Base-by-base conservation (phyloP, 768 basidiomycete species). In the Cystofilobasidium capitatum region DNA sequence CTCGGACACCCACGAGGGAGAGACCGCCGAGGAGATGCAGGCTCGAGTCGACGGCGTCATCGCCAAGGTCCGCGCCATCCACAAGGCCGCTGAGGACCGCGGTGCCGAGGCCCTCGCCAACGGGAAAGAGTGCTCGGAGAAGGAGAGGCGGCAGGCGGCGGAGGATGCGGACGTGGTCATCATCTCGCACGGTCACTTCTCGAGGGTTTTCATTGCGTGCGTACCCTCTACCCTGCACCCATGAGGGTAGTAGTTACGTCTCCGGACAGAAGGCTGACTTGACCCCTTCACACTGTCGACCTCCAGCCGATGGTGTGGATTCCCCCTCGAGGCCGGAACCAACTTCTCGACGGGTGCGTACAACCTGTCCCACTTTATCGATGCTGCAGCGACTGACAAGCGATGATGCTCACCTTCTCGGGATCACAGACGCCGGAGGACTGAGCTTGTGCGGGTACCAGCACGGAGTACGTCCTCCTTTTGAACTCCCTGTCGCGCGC, bases 251-350 rank as follows among this genome's bases (percentile, higher is more conserved):
- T 29, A 49, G 16, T 35, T 10, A 20, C 8, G 37, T 7, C 1
- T 37, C 9, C 24, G 22, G 57, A 35, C 20, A 13, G 14, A 33
- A 10, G 33, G 2, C 31, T 35, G 12, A 1, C 33, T 14, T 35
- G 14, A 13, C 31, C 31, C 22, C 37, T 37, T 58, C 1, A 13
- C 14, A 2, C 7, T 26, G 22, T 13, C 37, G 37, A 31, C 24
- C 45, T 61, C 24, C 35, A 68, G 61, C 35, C 66, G 66, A 37
- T 68, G 66, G 66, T 68, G 66, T 37, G 66, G 66, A 10, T 68
- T 68, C 57, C 66, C 66, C 29, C 57, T 68, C 54, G 66, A 40
- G 42, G 60, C 66, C n/a, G 66, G 66, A 55, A 68, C 66, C 42
- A 62, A 68, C 60, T 68, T 68, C 31, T 51, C 66, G 40, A 68